Base-by-base conservation (phyloP, 2,329 filamentous ascomycete genomes). In the Fusarium verticillioides region DNA sequence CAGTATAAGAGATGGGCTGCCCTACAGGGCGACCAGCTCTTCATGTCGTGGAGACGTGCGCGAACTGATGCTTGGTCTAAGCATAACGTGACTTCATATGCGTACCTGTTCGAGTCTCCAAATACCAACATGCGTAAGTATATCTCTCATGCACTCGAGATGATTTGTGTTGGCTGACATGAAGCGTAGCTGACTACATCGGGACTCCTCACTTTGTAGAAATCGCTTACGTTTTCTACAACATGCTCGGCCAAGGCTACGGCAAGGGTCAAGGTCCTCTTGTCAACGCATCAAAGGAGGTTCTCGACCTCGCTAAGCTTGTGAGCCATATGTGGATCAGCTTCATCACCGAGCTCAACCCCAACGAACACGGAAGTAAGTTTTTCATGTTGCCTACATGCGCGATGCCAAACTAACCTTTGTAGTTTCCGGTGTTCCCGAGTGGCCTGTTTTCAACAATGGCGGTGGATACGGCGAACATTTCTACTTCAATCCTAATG, bases 1-100 rank as follows among this genome's bases (percentile, higher is more conserved):
- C 82, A 88, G 75, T 90, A 84, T 79, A 87, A 89, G 65, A 86
- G 90, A 53, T 84, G 82, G 28, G 84, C 85, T 15, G 87, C 89
- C 12, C 86, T 87, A 1, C 44, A 54, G 34, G 89, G 89, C 23
- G 90, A 92, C 78, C 80, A 82, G 9, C 74, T 81, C 39, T 88
- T 92, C 80, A 86, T 88, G 49, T 87, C 87, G 5, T 85, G 86
- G 58, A 84, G 89, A 5, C 85, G 90, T 5, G 81, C 85, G 40
- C 85, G 87, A 5, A 87, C 86, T 67, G 82, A 89, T 75, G 83
- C 83, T 7, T 90, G 87, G 87, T 82, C 86, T 12, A 82, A 83
- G 21, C 78, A 83, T 21, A 83, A 83, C 11, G 77, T 87, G 6
- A 80, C 86, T 19, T 87, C 88, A 12, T 91, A 89, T 80, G 89